Base-by-base conservation (phyloP, 1,284 basidiomycete species). In the Moniliella sp. region DNA sequence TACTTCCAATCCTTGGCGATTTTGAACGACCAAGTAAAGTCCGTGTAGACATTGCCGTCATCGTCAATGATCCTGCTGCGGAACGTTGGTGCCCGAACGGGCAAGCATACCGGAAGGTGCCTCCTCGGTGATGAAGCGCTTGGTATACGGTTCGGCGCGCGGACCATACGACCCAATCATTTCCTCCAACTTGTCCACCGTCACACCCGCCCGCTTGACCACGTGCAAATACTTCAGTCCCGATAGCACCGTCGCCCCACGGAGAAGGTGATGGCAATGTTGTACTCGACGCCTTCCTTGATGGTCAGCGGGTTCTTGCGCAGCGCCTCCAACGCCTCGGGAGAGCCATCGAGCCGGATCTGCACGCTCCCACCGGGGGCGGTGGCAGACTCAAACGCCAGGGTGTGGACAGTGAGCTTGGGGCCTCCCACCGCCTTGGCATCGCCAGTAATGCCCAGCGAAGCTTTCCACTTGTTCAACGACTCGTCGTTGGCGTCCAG, bases 401-500 rank as follows among this genome's bases (percentile, higher is more conserved):
- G 17, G 18, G 18, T 21, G 18, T 31, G 29, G 15, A 31, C 13
- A 11, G 11, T 31, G 29, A 31, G 18, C 12, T 13, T 11, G 18
- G 29, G 17, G 11, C 10, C 29, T 4, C 11, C 10, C n/a, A 21
- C 5, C 9, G 29, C 62, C 13, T 62, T 50, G 15, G 54, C 61
- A 3, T n/a, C n/a, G 14, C 74, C 68, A 28, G 69, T 70, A 44
- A 86, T 74, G 33, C 83, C 83, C 19, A 88, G 68, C 40, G 75
- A 82, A 15, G 78, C 79, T 61, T 86, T 86, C 81, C 81, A 86
- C 42, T 79, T 74, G 32, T 65, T 65, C 7, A 70, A 60, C 28
- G 76, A 79, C 62, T 83, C 79, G 59, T 86, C 81, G 39, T 77
- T 67, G 8, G 75, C 76, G 61, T 84, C 81, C 33, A 84, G 69